Conservation (phyloP, 2,329 filamentous ascomycete genomes). For the Coniosporium uncinatum region DNA sequence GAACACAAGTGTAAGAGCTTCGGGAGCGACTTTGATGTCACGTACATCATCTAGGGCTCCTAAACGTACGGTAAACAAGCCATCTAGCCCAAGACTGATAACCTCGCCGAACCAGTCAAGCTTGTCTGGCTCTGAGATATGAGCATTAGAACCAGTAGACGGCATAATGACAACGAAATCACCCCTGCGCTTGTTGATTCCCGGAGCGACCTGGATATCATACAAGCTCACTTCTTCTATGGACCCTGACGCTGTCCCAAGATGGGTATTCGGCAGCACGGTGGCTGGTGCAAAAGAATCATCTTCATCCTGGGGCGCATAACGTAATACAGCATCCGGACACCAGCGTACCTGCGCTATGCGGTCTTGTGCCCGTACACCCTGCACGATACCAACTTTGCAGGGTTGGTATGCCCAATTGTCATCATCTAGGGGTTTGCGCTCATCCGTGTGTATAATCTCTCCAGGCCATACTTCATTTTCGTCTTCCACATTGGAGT, state of each 20-base stretch:
- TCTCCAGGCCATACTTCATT: constrained; percentile 53
- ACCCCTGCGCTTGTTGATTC: constrained; percentile 35
- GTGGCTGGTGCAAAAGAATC: constrained; percentile 1
- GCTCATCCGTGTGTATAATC: constrained; percentile 42
- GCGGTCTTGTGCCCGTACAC: constrained; percentile 47
- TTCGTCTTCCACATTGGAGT: constrained; percentile 45
- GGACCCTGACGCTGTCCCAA: neutral
- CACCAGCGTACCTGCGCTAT: constrained; percentile 53
- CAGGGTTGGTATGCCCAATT: constrained; percentile 31
- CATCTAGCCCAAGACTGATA: constrained; percentile 46
- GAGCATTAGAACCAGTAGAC: neutral
- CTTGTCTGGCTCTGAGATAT: neutral
- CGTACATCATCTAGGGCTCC: constrained; percentile 39
- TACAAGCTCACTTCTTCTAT: constrained; percentile 51
- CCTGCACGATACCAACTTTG: constrained; percentile 51
- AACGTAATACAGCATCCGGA: constrained; percentile 24
- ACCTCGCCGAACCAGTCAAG: constrained; percentile 52
- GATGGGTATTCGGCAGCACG: constrained; percentile 5
- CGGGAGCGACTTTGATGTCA: constrained; percentile 42
- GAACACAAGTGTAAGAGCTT: constrained; percentile 42
- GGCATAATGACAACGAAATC: constrained; percentile 46
- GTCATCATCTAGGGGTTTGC: constrained; percentile 7
- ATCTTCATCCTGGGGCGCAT: constrained; percentile 8
- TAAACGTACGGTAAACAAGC: constrained; percentile 46
- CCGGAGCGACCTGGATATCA: constrained; percentile 45